These are phyloP conservation scores for Blastomyces emzantsi DNA, from an alignment of 2,329 filamentous ascomycete species.

Conservation along the genomic window DNA sequence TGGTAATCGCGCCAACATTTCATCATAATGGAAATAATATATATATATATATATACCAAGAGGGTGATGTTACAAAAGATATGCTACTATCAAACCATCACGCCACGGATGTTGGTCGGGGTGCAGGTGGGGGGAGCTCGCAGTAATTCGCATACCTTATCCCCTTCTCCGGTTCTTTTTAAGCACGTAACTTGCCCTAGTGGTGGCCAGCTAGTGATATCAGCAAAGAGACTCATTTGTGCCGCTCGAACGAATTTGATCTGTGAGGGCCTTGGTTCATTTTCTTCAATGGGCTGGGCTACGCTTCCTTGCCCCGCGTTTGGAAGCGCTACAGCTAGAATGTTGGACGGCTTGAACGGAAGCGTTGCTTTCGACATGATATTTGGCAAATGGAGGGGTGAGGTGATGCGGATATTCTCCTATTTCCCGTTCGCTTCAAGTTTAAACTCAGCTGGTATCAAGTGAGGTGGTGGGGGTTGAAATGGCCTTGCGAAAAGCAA, in stretches of 20 bases:
- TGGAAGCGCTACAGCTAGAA: not conserved
- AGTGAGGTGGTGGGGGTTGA: not conserved
- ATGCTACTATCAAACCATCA: not conserved
- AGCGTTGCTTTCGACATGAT: not conserved
- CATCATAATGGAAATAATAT: not conserved
- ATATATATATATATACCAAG: not conserved
- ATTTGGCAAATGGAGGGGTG: not conserved
- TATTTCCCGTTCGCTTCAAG: not conserved
- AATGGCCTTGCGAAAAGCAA: not conserved
- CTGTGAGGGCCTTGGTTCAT: conserved; percentile 21
- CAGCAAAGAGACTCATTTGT: conserved; percentile 44
- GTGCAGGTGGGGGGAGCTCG: not conserved
- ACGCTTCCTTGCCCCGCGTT: conserved; percentile 1
- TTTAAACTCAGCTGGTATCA: not conserved
- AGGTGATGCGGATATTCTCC: not conserved
- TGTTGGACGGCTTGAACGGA: not conserved
- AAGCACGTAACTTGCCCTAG: conserved; percentile 65
- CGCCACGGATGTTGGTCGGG: not conserved
- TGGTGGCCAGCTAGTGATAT: conserved; percentile 57
- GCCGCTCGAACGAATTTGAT: conserved; percentile 29
- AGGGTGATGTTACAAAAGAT: not conserved
- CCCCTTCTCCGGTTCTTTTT: conserved; percentile 24
- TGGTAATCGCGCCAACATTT: not conserved
- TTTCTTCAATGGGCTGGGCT: not conserved
- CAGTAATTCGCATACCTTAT: conserved; percentile 11